phyloP scores from a whole-genome alignment of 129 eudicot genomes.

The Solidago caesia region DNA sequence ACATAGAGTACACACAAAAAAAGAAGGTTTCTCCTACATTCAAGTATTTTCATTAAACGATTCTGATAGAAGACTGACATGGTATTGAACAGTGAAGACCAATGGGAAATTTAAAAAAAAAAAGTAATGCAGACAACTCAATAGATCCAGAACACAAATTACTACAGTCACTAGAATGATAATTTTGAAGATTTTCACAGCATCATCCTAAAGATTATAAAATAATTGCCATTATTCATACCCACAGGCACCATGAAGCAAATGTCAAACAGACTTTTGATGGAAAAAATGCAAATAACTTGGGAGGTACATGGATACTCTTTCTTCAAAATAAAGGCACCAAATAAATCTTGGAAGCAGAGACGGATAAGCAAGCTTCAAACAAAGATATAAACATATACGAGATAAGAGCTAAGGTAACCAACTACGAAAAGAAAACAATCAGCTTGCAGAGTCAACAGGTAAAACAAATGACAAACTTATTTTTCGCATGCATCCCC shows the following conservation, averaged over 20 bases:
- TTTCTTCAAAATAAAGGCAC: background rate
- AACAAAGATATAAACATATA: background rate
- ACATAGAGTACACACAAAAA: no score
- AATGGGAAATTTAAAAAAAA: background rate
- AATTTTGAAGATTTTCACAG: background rate
- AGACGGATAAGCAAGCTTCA: background rate
- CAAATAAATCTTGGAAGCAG: no score
- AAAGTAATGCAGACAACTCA: background rate
- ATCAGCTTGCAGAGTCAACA: background rate
- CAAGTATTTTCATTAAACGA: no score
- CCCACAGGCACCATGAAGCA: background rate
- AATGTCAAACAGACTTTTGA: background rate
- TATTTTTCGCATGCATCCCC: background rate
- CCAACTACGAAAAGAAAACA: background rate
- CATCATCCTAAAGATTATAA: background rate
- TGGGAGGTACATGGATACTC: background rate
- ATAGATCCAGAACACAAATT: background rate
- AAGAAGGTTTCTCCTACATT: no score
- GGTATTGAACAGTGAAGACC: background rate
- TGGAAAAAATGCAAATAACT: background rate
- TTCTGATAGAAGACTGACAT: no score
- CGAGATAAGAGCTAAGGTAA: background rate
- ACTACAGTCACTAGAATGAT: background rate
- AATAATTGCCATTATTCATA: background rate
- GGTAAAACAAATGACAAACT: background rate